A percentile compares a stretch with the other conserved stretches of the same genome.
Evolutionary conservation across 2,329 filamentous ascomycete genomes (phyloP).

Genomic region (Zymoseptoria ardabiliae): DNA sequence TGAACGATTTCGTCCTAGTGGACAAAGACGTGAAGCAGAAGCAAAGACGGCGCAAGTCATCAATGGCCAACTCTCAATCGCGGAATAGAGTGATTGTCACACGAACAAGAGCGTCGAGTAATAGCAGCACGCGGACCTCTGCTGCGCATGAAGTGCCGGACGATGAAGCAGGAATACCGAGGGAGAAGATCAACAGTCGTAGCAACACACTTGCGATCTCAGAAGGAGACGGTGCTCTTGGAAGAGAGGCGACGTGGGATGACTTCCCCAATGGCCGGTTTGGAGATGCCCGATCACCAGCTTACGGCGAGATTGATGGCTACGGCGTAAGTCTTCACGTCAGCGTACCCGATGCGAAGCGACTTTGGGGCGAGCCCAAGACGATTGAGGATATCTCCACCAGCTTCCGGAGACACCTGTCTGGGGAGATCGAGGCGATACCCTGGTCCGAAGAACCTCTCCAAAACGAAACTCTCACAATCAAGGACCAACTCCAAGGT

Average conservation of each 20-base stretch:
- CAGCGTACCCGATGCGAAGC: slow-evolving; percentile 72
- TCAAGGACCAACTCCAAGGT: slow-evolving; percentile 64
- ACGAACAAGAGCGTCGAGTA: slow-evolving; percentile 50
- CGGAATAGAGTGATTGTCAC: slow-evolving; percentile 77
- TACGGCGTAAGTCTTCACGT: slow-evolving; percentile 95
- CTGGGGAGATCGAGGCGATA: slow-evolving; percentile 70
- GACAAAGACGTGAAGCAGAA: slow-evolving; percentile 41
- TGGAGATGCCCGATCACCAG: slow-evolving; percentile 86
- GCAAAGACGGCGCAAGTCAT: slow-evolving; percentile 53
- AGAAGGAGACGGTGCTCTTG: slow-evolving; percentile 81
- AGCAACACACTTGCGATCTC: slow-evolving; percentile 87
- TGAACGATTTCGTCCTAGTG: slow-evolving; percentile 35
- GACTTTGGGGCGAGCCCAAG: slow-evolving; percentile 76
- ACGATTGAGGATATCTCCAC: slow-evolving; percentile 63
- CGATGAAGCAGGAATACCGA: slow-evolving; percentile 68
- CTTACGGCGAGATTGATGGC: slow-evolving; percentile 95
- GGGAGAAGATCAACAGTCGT: slow-evolving; percentile 60
- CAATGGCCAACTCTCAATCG: slow-evolving; percentile 74
- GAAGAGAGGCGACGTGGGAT: slow-evolving; percentile 95
- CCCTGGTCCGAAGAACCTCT: slow-evolving; percentile 92
- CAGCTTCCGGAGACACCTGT: slow-evolving; percentile 74
- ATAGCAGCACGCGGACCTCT: slow-evolving; percentile 42
- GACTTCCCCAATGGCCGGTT: slow-evolving; percentile 95
- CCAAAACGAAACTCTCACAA: slow-evolving; percentile 73
- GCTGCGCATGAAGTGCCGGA: slow-evolving; percentile 59